Evolutionary conservation across 495 filamentous ascomycete genomes (phyloP).

Genomic region (Daldinia caldariorum): DNA sequence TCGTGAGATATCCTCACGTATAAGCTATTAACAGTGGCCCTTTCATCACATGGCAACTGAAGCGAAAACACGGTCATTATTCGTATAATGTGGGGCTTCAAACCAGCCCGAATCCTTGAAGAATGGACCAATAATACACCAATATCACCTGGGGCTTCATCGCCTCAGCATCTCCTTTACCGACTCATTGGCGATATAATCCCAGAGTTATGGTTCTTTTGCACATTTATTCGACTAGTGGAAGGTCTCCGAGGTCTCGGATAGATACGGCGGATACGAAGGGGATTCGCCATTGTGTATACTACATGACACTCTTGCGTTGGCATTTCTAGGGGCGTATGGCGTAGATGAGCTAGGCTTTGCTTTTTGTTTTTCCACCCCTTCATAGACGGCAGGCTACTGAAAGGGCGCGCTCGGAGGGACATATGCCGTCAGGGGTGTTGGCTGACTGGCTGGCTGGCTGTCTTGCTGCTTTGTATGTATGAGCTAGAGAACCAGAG

Average conservation of each 20-base stretch:
- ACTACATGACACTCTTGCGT: conserved; percentile 22
- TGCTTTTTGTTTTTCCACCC: conserved; percentile 6
- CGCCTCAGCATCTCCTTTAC: conserved; percentile 3
- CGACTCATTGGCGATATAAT: neutral
- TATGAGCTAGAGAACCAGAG: conserved; percentile 8
- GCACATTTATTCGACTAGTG: conserved; percentile 7
- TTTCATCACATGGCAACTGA: neutral
- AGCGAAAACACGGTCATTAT: neutral
- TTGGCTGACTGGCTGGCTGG: conserved; percentile 10
- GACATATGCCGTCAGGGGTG: conserved; percentile 12
- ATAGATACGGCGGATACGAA: conserved; percentile 14
- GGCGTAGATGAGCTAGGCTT: conserved; percentile 9
- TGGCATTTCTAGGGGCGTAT: conserved; percentile 35
- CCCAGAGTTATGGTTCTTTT: neutral
- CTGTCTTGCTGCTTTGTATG: conserved; percentile 26
- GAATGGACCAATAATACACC: neutral
- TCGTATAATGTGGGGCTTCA: conserved; percentile 7
- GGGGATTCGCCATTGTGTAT: conserved; percentile 27
- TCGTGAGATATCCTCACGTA: conserved; percentile 11
- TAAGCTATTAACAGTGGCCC: neutral
- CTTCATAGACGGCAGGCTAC: conserved; percentile 24
- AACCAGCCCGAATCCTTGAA: conserved; percentile 1
- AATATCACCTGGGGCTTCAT: conserved; percentile 3
- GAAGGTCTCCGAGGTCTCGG: conserved; percentile 11
- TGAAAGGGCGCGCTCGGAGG: conserved; percentile 5